phyloP scores from a whole-genome alignment of 805 yeast species.

The Phaffomyces opuntiae region DNA sequence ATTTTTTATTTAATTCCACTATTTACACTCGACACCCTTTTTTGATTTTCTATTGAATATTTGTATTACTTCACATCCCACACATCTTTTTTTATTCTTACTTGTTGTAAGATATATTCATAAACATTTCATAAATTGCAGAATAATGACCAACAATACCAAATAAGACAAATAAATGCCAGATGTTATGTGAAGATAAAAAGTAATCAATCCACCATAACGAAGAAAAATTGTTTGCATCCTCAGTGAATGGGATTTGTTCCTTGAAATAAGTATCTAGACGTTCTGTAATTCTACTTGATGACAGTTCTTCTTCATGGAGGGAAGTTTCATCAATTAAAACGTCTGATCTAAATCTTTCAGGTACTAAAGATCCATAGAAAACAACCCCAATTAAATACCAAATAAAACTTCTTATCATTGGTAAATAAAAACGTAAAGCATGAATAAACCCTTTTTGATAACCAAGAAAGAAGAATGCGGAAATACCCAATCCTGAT shows the following conservation, averaged over 20 bases:
- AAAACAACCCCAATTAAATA: constrained; percentile 79
- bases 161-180: constrained; percentile 88
- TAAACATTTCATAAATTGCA: constrained; percentile 69
- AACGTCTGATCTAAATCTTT: constrained; percentile 74
- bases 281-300: constrained; percentile 26
- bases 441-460: constrained; percentile 52
- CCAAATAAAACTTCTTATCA: constrained; percentile 65
- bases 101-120: constrained; percentile 24
- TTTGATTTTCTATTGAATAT: no score
- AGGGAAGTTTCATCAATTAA: constrained; percentile 40
- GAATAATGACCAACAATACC: constrained; percentile 89
- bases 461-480: constrained; percentile 49
- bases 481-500: constrained; percentile 65
- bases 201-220: constrained; percentile 83
- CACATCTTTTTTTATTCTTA: not conserved
- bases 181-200: constrained; percentile 76
- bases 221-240: constrained; percentile 37
- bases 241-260: constrained; percentile 29
- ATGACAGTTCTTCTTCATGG: constrained; percentile 26
- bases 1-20: no score
- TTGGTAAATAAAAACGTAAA: constrained; percentile 53
- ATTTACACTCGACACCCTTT: no score
- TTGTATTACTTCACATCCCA: no score
- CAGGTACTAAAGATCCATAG: constrained; percentile 85
- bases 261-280: constrained; percentile 33